phyloP scores from a whole-genome alignment of 2,329 filamentous ascomycete genomes.

The Emericellopsis atlantica region DNA sequence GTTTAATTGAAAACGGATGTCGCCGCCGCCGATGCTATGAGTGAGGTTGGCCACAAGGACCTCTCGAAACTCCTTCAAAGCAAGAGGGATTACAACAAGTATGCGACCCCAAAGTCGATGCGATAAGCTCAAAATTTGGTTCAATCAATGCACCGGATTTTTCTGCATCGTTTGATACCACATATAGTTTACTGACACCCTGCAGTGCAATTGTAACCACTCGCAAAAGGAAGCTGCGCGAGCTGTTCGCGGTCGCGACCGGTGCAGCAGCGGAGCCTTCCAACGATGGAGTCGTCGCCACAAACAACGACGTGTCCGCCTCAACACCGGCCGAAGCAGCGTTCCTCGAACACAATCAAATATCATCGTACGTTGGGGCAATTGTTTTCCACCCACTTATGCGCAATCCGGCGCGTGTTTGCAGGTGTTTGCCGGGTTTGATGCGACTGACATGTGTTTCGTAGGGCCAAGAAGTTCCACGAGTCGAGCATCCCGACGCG shows the following conservation, averaged over 20 bases:
- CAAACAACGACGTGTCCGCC: constrained; percentile 42
- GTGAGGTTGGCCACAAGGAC: constrained; percentile 56
- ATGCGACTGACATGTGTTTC: constrained; percentile 8
- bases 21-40: constrained; percentile 57
- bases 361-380: constrained; percentile 40
- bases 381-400: constrained; percentile 7
- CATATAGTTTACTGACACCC: constrained; percentile 29
- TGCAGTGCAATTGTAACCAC: constrained; percentile 61
- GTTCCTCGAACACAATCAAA: constrained; percentile 44
- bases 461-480: constrained; percentile 29
- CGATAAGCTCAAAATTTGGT: constrained; percentile 15
- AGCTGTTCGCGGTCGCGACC: constrained; percentile 72
- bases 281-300: constrained; percentile 34
- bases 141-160: constrained; percentile 32
- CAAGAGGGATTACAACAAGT: constrained; percentile 52
- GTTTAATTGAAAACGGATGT: constrained; percentile 44
- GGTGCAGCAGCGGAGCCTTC: constrained; percentile 46
- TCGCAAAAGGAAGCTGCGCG: constrained; percentile 83
- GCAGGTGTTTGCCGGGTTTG: constrained; percentile 3
- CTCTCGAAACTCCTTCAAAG: constrained; percentile 53
- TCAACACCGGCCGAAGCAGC: constrained; percentile 37
- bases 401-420: constrained; percentile 7
- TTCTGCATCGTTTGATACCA: constrained; percentile 34
- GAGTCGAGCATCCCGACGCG: constrained; percentile 39
- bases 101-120: neutral